phyloP scores from a whole-genome alignment of 208 protist species.

The Wallacemonas sp. region DNA sequence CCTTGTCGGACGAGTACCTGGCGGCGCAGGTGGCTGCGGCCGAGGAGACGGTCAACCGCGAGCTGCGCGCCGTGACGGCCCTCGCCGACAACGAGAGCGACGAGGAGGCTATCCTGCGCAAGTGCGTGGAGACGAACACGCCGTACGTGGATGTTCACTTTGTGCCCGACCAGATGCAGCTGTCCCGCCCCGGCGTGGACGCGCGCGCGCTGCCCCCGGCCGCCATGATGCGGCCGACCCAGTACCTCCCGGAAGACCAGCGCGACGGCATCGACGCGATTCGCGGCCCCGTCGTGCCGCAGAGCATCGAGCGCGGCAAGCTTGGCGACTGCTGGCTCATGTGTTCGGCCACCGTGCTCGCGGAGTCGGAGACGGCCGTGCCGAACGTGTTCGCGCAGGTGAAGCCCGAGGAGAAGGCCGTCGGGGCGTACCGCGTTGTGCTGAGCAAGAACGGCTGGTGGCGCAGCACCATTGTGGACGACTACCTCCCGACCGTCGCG shows the following conservation, averaged over 20 bases:
- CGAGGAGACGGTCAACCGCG: slow-evolving; percentile 14
- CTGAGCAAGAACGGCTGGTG: slow-evolving; percentile 74
- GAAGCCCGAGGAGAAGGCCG: slow-evolving; percentile 29
- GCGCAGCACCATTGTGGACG: slow-evolving; percentile 56
- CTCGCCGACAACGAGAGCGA: slow-evolving; percentile 31
- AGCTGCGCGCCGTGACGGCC: slow-evolving; percentile 16
- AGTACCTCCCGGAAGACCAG: slow-evolving; percentile 24
- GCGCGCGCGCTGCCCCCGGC: slow-evolving; percentile 34
- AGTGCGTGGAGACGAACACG: slow-evolving; percentile 30
- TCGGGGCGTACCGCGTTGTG: slow-evolving; percentile 54
- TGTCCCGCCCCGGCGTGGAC: slow-evolving; percentile 40
- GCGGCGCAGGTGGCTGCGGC: slow-evolving; percentile 16
- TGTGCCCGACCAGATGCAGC: slow-evolving; percentile 23
- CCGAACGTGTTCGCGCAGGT: slow-evolving; percentile 26
- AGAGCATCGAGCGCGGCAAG: slow-evolving; percentile 51
- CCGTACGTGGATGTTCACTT: slow-evolving; percentile 58
- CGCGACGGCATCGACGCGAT: slow-evolving; percentile 25
- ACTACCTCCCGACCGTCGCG: slow-evolving; percentile 53
- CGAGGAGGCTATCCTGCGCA: slow-evolving; percentile 44
- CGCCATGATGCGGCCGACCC: slow-evolving; percentile 40
- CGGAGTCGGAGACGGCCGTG: slow-evolving; percentile 34
- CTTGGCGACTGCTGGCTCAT: slow-evolving; percentile 75
- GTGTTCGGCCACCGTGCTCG: slow-evolving; percentile 42
- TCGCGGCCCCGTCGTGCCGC: slow-evolving; percentile 38
- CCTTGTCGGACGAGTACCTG: slow-evolving; percentile 35